A percentile compares a stretch with the other conserved stretches of the same genome.
These are phyloP conservation scores for Xerocomus spinulosus DNA, from an alignment of 768 basidiomycete genomes.

Conservation along the genomic window DNA sequence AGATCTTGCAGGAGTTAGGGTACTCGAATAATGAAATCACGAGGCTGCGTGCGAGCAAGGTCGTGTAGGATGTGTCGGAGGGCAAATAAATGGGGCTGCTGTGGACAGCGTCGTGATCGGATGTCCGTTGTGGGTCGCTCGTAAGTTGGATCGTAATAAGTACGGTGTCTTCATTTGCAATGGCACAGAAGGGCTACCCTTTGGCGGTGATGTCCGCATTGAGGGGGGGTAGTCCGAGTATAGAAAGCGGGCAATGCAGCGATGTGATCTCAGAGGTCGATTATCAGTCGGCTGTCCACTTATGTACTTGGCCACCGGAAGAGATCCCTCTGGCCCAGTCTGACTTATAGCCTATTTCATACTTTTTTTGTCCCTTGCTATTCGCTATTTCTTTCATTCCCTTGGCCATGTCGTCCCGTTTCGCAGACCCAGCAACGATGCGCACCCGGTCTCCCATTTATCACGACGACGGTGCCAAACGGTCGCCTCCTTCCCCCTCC, in stretches of 20 bases:
- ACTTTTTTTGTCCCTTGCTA: slow-evolving; percentile 9
- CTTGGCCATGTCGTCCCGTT: slow-evolving; percentile 25
- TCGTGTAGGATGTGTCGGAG: slow-evolving; percentile 32
- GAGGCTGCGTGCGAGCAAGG: slow-evolving; percentile 39
- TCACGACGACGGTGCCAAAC: slow-evolving; percentile 26
- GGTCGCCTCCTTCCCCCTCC: slow-evolving; percentile 32
- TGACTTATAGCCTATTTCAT: slow-evolving; percentile 28
- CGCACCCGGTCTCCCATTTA: slow-evolving; percentile 29
- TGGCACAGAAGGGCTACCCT: slow-evolving; percentile 19
- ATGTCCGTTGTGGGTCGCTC: slow-evolving; percentile 28
- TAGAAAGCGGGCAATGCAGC: slow-evolving; percentile 23
- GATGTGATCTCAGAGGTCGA: slow-evolving; percentile 26
- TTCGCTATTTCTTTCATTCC: slow-evolving; percentile 1
- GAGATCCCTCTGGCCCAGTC: slow-evolving; percentile 19
- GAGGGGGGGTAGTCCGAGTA: slow-evolving; percentile 11
- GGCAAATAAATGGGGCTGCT: slow-evolving; percentile 17
- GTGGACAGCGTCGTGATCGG: slow-evolving; percentile 15
- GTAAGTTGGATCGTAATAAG: slow-evolving; percentile 7
- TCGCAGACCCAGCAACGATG: slow-evolving; percentile 25
- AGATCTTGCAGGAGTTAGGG: slow-evolving; percentile 43
- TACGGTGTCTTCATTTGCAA: slow-evolving; percentile 26
- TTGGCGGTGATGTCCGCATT: slow-evolving; percentile 14
- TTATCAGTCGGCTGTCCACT: slow-evolving; percentile 30
- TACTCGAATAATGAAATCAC: slow-evolving; percentile 38
- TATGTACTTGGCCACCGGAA: slow-evolving; percentile 27